Evolutionary conservation across 2,329 filamentous ascomycete genomes (phyloP), one percentile per base, ranked within the genome.

Genomic region (Coniochaeta sp.): DNA sequence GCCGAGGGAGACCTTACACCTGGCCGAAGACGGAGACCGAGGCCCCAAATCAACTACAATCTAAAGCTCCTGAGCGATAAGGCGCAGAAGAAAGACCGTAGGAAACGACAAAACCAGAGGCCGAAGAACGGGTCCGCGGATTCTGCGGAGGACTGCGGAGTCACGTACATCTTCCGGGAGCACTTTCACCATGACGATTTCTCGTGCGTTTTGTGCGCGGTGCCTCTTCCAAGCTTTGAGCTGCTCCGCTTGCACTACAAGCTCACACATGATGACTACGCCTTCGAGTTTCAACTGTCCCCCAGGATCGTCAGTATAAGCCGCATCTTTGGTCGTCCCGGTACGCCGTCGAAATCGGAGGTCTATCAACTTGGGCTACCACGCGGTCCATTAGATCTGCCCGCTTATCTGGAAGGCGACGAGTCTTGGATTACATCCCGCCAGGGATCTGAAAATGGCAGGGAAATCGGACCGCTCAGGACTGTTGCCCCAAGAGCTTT

Each of bases 31-130:
- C 70, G 83, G 19, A 77, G 82, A 50, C 71, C 73, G 17, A 77
- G 82, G 58, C 76, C 71, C 19, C 74, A 73, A 47, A 78, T 77
- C 60, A 80, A 81, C 62, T 87, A 87, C 67, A 87, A 87, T 64
- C 70, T 87, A 40, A 86, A 85, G 67, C 74, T 80, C 14, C 71
- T 87, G 17, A 86, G 80, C 68, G 81, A 83, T 65, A 80, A 82
- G 65, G 81, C 82, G 6, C 77, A 82, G 58, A 82, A 83, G 4
- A 81, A 76, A 64, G 78, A 80, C 50, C 67, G 69, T 19, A 76
- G 75, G 62, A 80, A 78, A 63, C 75, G 75, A n/a, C 73, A 74
- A 59, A 72, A 72, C 60, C 33, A 47, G 9, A 31, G 6, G 26
- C 14, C 47, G 6, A 26, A 28, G 24, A 52, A 52, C 14, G 64